phyloP scores from a whole-genome alignment of 1,284 basidiomycete species.

The Coriolopsis trogii region DNA sequence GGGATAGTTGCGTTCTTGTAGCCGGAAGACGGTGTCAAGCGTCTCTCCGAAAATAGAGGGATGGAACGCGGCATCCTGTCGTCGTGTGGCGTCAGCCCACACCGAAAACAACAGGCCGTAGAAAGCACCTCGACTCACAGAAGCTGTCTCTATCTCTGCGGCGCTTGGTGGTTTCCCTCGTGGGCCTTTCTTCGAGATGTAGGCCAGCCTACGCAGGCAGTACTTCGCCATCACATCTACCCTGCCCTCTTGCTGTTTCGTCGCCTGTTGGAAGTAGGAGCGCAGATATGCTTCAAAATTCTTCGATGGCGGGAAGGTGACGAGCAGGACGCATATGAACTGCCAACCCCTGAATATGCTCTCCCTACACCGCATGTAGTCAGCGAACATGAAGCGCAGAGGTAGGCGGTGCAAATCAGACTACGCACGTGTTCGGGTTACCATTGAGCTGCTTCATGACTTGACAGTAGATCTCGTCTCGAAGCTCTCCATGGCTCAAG shows the following conservation, averaged over 20 bases:
- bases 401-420: no score
- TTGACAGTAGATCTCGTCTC: constrained; percentile 93
- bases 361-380: constrained; percentile 53
- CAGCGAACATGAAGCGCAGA: neutral
- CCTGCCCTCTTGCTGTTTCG: constrained; percentile 67
- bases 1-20: constrained; percentile 85
- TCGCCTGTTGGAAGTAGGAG: constrained; percentile 75
- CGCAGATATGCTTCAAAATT: constrained; percentile 85
- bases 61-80: constrained; percentile 87
- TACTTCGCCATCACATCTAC: constrained; percentile 90
- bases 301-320: constrained; percentile 89
- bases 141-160: constrained; percentile 87
- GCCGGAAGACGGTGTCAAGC: constrained; percentile 77
- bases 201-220: constrained; percentile 71
- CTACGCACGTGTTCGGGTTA: constrained; percentile 75
- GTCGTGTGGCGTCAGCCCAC: constrained; percentile 1
- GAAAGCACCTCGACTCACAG: constrained; percentile 49
- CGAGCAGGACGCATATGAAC: constrained; percentile 82
- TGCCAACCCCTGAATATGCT: constrained; percentile 91
- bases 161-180: constrained; percentile 79
- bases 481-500: constrained; percentile 75
- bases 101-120: neutral
- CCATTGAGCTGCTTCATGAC: constrained; percentile 86
- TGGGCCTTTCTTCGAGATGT: constrained; percentile 80
- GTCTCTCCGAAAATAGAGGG: constrained; percentile 92